phyloP scores from a whole-genome alignment of 306 rosid genomes.

The Luffa aegyptiaca region DNA sequence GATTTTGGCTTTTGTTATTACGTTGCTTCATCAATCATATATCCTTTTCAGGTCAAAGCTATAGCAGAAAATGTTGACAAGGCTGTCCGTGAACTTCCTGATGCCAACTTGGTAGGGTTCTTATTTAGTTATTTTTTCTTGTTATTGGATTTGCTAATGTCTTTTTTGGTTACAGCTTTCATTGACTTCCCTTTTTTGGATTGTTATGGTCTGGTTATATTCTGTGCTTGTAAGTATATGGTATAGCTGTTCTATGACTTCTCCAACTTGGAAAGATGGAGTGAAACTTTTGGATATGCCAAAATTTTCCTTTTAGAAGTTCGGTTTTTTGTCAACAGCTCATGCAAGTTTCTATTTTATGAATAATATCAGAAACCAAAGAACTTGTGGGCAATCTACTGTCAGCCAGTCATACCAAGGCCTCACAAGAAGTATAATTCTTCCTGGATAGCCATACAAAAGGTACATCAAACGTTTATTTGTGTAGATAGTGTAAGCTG shows the following conservation, averaged over 20 bases:
- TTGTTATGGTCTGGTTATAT: neutral
- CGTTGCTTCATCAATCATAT: neutral
- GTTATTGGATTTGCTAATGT: neutral
- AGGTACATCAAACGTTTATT: constrained; percentile 29
- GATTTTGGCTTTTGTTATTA: neutral
- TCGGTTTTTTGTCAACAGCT: neutral
- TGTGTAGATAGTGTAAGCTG: neutral
- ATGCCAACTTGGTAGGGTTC: constrained; percentile 96
- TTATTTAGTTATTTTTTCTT: constrained; percentile 18
- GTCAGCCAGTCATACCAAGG: constrained; percentile 62
- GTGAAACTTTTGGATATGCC: neutral
- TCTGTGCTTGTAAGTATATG: neutral
- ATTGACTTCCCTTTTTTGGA: neutral
- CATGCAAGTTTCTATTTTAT: neutral
- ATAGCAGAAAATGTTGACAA: constrained; percentile 78
- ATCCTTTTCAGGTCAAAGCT: constrained; percentile 57
- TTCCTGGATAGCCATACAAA: constrained; percentile 80
- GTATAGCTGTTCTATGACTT: neutral
- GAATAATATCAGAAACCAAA: constrained; percentile 55
- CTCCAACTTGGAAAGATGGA: neutral
- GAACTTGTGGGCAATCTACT: constrained; percentile 87
- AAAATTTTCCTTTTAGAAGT: neutral
- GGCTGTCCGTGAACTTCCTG: constrained; percentile 98
- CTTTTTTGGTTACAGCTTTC: neutral
- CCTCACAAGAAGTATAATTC: constrained; percentile 74